Evolutionary conservation across 129 eudicot genomes (phyloP).

Genomic region (Arctium lappa): DNA sequence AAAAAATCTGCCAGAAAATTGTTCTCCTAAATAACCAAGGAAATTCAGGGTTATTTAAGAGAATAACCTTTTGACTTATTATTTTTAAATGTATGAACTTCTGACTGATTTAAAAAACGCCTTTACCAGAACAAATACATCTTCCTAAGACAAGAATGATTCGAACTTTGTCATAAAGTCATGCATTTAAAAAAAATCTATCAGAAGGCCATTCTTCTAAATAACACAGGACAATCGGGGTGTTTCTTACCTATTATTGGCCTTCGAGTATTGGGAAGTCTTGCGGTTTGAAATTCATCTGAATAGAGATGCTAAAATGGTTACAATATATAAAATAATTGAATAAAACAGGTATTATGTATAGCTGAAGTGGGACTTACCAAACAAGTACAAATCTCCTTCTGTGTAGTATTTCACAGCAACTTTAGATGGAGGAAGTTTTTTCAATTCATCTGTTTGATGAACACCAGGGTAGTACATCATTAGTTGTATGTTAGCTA

Average conservation of each 20-base stretch:
- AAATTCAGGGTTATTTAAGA: neutral
- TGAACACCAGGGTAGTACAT: neutral
- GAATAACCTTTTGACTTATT: too few relatives aligned
- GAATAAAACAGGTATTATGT: neutral
- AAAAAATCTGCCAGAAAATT: too few relatives aligned
- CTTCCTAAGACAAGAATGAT: neutral
- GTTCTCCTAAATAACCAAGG: neutral
- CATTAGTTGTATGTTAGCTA: slow-evolving; percentile 9
- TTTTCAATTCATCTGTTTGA: slow-evolving; percentile 65
- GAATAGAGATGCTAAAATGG: neutral
- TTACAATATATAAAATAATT: neutral
- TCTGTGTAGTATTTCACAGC: slow-evolving; percentile 88
- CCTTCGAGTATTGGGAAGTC: slow-evolving; percentile 83
- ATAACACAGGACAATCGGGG: neutral
- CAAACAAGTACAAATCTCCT: slow-evolving; percentile 87
- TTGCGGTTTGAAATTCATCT: slow-evolving; percentile 84
- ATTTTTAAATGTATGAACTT: neutral
- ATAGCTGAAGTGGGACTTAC: slow-evolving; percentile 43
- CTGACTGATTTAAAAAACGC: neutral
- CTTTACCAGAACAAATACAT: too few relatives aligned
- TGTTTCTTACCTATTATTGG: slow-evolving; percentile 62
- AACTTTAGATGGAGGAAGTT: slow-evolving; percentile 70
- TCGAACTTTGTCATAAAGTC: neutral
- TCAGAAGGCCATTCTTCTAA: neutral
- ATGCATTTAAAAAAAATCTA: neutral